phyloP scores from a whole-genome alignment of 2,329 filamentous ascomycete genomes.

The Fusarium udum region DNA sequence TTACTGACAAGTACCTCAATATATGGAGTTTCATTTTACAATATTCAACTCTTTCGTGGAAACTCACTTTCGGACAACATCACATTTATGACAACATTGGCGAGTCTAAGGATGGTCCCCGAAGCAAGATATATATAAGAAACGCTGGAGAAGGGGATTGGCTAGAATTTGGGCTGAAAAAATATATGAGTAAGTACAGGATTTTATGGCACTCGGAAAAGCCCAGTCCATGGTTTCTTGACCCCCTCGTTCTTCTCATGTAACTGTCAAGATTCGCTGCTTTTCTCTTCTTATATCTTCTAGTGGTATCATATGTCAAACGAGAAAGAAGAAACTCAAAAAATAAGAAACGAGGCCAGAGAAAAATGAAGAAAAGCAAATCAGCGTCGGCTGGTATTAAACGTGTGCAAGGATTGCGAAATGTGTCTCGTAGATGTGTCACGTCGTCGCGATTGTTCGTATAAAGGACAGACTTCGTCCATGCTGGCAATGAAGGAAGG shows the following conservation, averaged over 20 bases:
- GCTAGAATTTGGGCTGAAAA: slow-evolving; percentile 21
- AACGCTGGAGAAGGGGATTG: slow-evolving; percentile 1
- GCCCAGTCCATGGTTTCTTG: slow-evolving; percentile 14
- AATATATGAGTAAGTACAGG: slow-evolving; percentile 35
- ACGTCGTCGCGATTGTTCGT: slow-evolving; percentile 25
- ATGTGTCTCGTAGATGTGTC: slow-evolving; percentile 36
- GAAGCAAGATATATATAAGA: slow-evolving; percentile 2
- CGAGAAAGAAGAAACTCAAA: slow-evolving; percentile 28
- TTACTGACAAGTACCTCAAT: neutral
- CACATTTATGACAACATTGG: neutral
- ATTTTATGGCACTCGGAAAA: slow-evolving; percentile 15
- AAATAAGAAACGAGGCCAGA: slow-evolving; percentile 26
- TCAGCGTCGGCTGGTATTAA: slow-evolving; percentile 42
- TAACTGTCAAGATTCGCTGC: slow-evolving; percentile 34
- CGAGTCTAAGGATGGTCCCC: neutral
- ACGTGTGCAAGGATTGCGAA: slow-evolving; percentile 34
- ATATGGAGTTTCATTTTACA: neutral
- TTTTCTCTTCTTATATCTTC: slow-evolving; percentile 41
- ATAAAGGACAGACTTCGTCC: slow-evolving; percentile 22
- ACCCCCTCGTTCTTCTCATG: slow-evolving; percentile 20
- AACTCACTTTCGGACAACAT: neutral
- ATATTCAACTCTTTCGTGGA: neutral
- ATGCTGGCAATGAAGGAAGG: slow-evolving; percentile 16
- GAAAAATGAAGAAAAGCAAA: slow-evolving; percentile 39
- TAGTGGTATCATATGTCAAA: slow-evolving; percentile 47